These are phyloP conservation scores for Epichloe uncinata DNA, from an alignment of 2,329 filamentous ascomycete species.

Conservation along the genomic window DNA sequence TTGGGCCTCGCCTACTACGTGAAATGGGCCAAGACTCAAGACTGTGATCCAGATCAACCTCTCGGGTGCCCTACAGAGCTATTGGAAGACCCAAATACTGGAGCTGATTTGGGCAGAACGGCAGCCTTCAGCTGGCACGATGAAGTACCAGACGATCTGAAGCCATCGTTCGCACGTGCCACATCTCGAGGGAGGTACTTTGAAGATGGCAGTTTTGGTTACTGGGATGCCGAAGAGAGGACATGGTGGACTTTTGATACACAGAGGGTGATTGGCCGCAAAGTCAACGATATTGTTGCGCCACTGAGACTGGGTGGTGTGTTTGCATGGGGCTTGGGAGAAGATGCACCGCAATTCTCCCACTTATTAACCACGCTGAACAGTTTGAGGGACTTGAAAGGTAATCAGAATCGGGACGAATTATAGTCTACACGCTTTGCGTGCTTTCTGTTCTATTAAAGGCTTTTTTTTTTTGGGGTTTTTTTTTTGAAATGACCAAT, in stretches of 20 bases:
- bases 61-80: slow-evolving; percentile 41
- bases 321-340: slow-evolving; percentile 63
- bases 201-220: slow-evolving; percentile 55
- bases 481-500: too few relatives aligned
- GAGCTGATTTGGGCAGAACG: slow-evolving; percentile 42
- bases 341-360: slow-evolving; percentile 40
- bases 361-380: slow-evolving; percentile 24
- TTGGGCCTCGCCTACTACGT: slow-evolving; percentile 55
- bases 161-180: slow-evolving; percentile 44
- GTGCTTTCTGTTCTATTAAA: too few relatives aligned
- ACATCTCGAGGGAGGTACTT: slow-evolving; percentile 33
- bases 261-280: slow-evolving; percentile 41
- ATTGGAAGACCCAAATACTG: slow-evolving; percentile 45
- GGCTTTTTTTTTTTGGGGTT: too few relatives aligned
- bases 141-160: slow-evolving; percentile 36
- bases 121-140: slow-evolving; percentile 50
- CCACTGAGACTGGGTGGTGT: slow-evolving; percentile 49
- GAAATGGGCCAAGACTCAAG: slow-evolving; percentile 46
- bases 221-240: slow-evolving; percentile 44
- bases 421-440: slow-evolving; percentile 10
- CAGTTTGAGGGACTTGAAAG: slow-evolving; percentile 9
- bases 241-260: slow-evolving; percentile 69
- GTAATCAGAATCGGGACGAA: slow-evolving; percentile 13
- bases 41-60: slow-evolving; percentile 27
- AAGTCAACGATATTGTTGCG: slow-evolving; percentile 47